A percentile compares a stretch with the other conserved stretches of the same genome.
phyloP scores from a whole-genome alignment of 805 yeast genomes.

The Lachancea lanzarotensis region DNA sequence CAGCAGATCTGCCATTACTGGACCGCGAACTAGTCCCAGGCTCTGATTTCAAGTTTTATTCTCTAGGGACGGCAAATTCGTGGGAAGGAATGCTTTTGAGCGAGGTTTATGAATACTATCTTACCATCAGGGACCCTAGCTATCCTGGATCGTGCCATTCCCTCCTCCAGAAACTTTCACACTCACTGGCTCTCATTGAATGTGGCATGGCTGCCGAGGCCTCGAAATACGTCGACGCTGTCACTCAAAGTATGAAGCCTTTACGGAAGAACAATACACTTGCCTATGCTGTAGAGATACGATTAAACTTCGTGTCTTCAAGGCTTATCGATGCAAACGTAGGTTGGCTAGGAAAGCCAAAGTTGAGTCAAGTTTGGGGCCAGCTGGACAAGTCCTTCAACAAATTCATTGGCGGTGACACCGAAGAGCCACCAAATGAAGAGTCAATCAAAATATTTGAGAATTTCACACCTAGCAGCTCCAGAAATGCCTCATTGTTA shows the following conservation, averaged over 20 bases:
- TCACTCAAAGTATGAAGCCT: constrained; percentile 36
- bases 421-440: constrained; percentile 32
- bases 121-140: constrained; percentile 28
- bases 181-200: constrained; percentile 67
- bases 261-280: constrained; percentile 33
- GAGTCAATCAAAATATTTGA: constrained; percentile 54
- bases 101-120: constrained; percentile 61
- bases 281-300: constrained; percentile 31
- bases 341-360: constrained; percentile 77
- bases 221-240: constrained; percentile 53
- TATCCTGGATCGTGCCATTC: constrained; percentile 44
- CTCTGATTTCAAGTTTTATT: constrained; percentile 34
- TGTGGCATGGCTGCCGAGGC: constrained; percentile 53
- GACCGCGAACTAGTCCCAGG: constrained; percentile 21
- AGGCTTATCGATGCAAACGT: constrained; percentile 46
- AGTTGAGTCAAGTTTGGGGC: constrained; percentile 81
- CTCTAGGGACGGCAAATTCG: constrained; percentile 36
- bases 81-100: constrained; percentile 48
- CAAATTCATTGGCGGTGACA: constrained; percentile 79
- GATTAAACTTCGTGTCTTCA: constrained; percentile 37
- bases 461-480: constrained; percentile 62
- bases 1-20: constrained; percentile 43
- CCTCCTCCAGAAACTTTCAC: constrained; percentile 53
- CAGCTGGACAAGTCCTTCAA: constrained; percentile 74
- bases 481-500: constrained; percentile 44